Evolutionary conservation across 306 rosid species (phyloP), one percentile per base, ranked within the genome.

Genomic region (Quercus ilex): DNA sequence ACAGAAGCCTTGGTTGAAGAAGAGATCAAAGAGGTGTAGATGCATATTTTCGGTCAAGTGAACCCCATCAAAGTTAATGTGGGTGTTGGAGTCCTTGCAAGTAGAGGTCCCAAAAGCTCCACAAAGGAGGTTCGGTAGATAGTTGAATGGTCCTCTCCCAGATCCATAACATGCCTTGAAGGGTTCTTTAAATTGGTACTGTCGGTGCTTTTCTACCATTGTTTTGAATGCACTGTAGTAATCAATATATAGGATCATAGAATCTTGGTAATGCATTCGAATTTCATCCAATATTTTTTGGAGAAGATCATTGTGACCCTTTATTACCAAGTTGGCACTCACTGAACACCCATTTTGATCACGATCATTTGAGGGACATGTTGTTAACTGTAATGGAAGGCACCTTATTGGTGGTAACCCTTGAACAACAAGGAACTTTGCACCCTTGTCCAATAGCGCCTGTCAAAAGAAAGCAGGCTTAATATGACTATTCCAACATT

Each of bases 381-480:
- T 14, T 14, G 80, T 13, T 43, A 81, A 41, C 4, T 75, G 71
- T 64, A 77, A 23, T 8, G 84, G 67, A 6, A 51, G 57, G 76
- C 84, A 81, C 9, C 84, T 80, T 53, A 74, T 9, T 5, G 84
- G 80, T 11, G 80, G 84, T 7, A 81, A 46, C 76, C 84, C 84
- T 60, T 81, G 84, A 51, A 81, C 80, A n/a, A 81, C 77, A 1
- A 81, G 35, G 60, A 69, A 81, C 55, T 33, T 55, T 1, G 80
- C 84, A 6, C 84, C 84, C 30, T 20, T 60, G 57, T 46, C 68
- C 64, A 81, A 41, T 67, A 76, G 0, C 0, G 51, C 1, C 80
- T 81, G 67, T 57, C 23, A 58, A 15, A 12, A 43, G 4, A 51
- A 43, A 73, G 17, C 7, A 52, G 11, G 25, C 56, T 14, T 1